phyloP scores from a whole-genome alignment of 31 red algal genomes.

The Asparagopsis taxiformis region DNA sequence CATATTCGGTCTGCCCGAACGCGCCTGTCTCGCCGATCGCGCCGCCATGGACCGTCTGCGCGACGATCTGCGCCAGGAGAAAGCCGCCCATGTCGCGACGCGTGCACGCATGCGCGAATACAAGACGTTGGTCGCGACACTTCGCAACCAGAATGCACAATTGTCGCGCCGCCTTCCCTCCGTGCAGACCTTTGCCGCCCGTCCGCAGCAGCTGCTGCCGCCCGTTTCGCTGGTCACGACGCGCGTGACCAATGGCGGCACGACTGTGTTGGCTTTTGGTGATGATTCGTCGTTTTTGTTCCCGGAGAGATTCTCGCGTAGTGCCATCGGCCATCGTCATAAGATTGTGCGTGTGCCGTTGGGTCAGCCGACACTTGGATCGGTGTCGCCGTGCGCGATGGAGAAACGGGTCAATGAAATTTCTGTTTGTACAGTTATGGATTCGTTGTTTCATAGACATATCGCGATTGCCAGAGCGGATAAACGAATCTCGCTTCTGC shows the following conservation, averaged over 20 bases:
- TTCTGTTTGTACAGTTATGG: not conserved
- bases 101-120: not conserved
- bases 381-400: not conserved
- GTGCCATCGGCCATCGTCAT: not conserved
- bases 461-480: too few relatives aligned
- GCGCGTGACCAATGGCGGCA: not conserved
- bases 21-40: slow-evolving; percentile 9
- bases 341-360: not conserved
- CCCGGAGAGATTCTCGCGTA: not conserved
- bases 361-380: not conserved
- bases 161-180: not conserved
- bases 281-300: not conserved
- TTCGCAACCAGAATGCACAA: not conserved
- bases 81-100: not conserved
- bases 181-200: not conserved
- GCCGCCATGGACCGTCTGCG: slow-evolving; percentile 12
- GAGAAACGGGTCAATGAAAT: not conserved
- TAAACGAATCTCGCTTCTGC: too few relatives aligned
- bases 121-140: not conserved
- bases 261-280: slow-evolving; percentile 1
- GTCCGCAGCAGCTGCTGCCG: not conserved
- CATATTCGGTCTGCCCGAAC: slow-evolving; percentile 30
- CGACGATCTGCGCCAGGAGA: slow-evolving; percentile 6
- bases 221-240: not conserved
- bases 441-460: not conserved